phyloP scores from a whole-genome alignment of 352 stramenopile species.

The Pythium aristosporum region DNA sequence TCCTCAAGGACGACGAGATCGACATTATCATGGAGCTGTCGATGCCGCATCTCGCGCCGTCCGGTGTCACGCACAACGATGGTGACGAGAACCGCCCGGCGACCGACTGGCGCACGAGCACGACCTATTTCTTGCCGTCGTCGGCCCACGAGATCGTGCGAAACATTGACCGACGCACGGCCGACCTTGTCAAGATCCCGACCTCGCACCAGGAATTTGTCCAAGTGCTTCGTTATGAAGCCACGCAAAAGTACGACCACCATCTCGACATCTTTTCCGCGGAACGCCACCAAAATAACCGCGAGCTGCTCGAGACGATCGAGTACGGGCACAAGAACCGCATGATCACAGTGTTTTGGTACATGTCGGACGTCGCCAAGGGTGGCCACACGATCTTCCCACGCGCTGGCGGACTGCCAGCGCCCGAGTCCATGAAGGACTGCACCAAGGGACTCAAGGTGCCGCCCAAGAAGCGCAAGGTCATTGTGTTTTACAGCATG shows the following conservation, averaged over 20 bases:
- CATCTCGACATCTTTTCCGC: slow-evolving; percentile 64
- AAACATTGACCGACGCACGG: slow-evolving; percentile 57
- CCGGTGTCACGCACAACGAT: slow-evolving; percentile 57
- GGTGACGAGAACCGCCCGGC: slow-evolving; percentile 57
- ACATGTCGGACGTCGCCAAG: slow-evolving; percentile 77
- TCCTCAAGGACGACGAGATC: slow-evolving; percentile 70
- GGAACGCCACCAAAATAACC: slow-evolving; percentile 43
- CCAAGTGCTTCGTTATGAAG: slow-evolving; percentile 70
- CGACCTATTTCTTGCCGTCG: slow-evolving; percentile 69
- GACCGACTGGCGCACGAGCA: slow-evolving; percentile 75
- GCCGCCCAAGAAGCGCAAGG: slow-evolving; percentile 66
- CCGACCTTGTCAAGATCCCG: slow-evolving; percentile 61
- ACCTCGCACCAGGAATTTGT: slow-evolving; percentile 61
- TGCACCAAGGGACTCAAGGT: slow-evolving; percentile 62
- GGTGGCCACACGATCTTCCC: slow-evolving; percentile 72
- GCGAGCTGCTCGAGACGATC: slow-evolving; percentile 43
- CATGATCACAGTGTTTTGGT: slow-evolving; percentile 86
- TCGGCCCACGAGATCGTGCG: slow-evolving; percentile 36
- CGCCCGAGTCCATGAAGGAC: slow-evolving; percentile 49
- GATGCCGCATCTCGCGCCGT: slow-evolving; percentile 54
- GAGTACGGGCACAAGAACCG: slow-evolving; percentile 78
- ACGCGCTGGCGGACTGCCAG: slow-evolving; percentile 41
- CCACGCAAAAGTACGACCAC: slow-evolving; percentile 75
- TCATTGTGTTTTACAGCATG: slow-evolving; percentile 81
- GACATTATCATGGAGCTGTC: slow-evolving; percentile 66